A percentile compares a stretch with the other conserved stretches of the same genome.
Evolutionary conservation across 305 asterid species (phyloP).

Genomic region (Fraxinus latifolia): DNA sequence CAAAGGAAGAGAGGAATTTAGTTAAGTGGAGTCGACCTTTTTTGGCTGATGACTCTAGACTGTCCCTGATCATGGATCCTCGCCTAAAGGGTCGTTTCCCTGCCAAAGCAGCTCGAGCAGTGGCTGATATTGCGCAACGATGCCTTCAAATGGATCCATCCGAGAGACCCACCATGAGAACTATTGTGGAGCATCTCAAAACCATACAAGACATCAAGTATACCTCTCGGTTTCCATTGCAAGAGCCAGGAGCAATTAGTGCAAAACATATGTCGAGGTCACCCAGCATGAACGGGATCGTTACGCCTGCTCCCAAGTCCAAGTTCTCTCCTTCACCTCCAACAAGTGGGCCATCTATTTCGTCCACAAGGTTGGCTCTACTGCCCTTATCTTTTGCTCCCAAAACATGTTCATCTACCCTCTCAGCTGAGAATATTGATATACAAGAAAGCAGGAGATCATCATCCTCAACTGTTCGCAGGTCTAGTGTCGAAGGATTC

Average conservation of each 20-base stretch:
- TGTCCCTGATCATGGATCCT: constrained; percentile 92
- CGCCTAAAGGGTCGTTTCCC: constrained; percentile 92
- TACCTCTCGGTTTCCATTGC: constrained; percentile 83
- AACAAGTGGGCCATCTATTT: constrained; percentile 35
- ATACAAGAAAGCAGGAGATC: constrained; percentile 60
- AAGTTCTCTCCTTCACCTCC: constrained; percentile 59
- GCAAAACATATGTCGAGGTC: constrained; percentile 72
- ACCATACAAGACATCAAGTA: constrained; percentile 79
- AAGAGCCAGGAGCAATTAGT: constrained; percentile 68
- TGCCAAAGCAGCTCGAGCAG: constrained; percentile 74
- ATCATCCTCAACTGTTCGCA: constrained; percentile 52
- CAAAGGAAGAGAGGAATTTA: constrained; percentile 87
- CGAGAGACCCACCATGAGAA: constrained; percentile 96
- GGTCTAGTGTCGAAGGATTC: constrained; percentile 72
- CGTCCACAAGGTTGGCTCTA: constrained; percentile 39
- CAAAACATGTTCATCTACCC: constrained; percentile 51
- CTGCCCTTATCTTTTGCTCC: constrained; percentile 64
- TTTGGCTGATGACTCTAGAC: constrained; percentile 76
- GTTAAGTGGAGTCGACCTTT: constrained; percentile 94
- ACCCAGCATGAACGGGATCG: constrained; percentile 75
- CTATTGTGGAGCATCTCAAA: constrained; percentile 71
- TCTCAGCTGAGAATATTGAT: constrained; percentile 56
- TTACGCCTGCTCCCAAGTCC: constrained; percentile 48
- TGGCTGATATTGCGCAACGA: constrained; percentile 87
- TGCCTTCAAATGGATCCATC: constrained; percentile 92